Conservation (phyloP, 176 grass and related monocot genomes). For the Triticum timopheevii region DNA sequence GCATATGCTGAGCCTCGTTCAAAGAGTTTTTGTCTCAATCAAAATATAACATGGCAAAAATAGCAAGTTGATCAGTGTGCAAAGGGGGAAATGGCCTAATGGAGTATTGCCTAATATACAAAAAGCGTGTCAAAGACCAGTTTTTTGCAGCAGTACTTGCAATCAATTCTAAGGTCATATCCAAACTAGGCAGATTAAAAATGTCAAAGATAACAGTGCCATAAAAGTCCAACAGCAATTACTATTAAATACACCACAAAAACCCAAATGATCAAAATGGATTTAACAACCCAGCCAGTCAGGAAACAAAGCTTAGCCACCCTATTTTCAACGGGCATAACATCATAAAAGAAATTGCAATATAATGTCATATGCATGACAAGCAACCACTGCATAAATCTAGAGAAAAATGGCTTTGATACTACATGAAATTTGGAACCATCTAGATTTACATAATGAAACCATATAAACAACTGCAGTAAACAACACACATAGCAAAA, state of each 20-base stretch:
- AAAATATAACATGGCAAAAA: not conserved
- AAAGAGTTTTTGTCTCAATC: not conserved
- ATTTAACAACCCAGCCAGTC: not conserved
- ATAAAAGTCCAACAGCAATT: not conserved
- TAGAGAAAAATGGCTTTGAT: not conserved
- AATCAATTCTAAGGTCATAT: not conserved
- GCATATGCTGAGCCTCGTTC: not conserved
- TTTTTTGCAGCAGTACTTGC: not conserved
- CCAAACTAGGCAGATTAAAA: not conserved
- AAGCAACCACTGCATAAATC: not conserved
- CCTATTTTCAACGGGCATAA: not conserved
- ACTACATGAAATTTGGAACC: not conserved
- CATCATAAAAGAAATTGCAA: not conserved
- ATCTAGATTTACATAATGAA: constrained; percentile 13
- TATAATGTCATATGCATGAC: not conserved
- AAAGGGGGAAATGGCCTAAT: not conserved
- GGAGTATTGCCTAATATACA: not conserved
- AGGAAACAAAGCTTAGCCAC: not conserved
- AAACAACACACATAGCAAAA: not conserved
- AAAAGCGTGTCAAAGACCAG: not conserved
- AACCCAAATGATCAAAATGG: not conserved
- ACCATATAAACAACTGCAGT: not conserved
- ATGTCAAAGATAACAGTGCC: not conserved
- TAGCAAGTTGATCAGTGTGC: not conserved
- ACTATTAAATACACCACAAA: not conserved